Percentiles rank a stretch among this genome's conserved stretches.
Evolutionary conservation across 495 filamentous ascomycete species (phyloP).

Genomic region (Aspergillus avenaceus): DNA sequence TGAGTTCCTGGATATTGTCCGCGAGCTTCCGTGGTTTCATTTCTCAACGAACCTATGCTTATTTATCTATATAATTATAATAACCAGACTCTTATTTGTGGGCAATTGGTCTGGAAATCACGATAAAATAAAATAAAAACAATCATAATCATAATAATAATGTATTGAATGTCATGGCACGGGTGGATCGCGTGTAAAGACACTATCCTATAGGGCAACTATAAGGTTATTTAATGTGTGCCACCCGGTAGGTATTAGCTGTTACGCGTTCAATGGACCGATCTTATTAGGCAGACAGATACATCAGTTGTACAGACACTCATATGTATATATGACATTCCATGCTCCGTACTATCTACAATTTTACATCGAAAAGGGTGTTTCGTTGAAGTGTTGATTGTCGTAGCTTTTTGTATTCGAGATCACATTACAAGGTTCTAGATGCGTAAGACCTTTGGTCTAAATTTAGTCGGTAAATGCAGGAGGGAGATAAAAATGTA

Average conservation of each 20-base stretch:
- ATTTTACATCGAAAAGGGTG: too few species aligned
- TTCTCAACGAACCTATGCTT: not conserved
- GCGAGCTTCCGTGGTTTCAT: not conserved
- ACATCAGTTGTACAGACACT: too few species aligned
- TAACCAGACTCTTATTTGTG: not conserved
- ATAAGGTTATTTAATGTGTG: not conserved
- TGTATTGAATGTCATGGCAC: not conserved
- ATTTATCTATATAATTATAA: too few species aligned
- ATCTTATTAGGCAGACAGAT: not conserved
- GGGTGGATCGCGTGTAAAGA: not conserved
- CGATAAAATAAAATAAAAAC: too few species aligned
- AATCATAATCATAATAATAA: too few species aligned
- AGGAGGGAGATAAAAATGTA: not conserved
- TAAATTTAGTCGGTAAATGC: too few species aligned
- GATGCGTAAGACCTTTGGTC: too few species aligned
- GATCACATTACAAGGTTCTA: too few species aligned
- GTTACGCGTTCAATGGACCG: not conserved
- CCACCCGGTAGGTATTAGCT: not conserved
- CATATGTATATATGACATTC: too few species aligned
- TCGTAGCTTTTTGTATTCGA: too few species aligned
- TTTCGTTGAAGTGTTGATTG: too few species aligned
- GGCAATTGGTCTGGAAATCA: not conserved
- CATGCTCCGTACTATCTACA: too few species aligned
- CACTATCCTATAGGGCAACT: not conserved
- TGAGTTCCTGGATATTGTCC: not conserved